A percentile compares a stretch with the other conserved stretches of the same genome.
Evolutionary conservation across 345 rosid genomes (phyloP).

Genomic region (Crucihimalaya himalaica): DNA sequence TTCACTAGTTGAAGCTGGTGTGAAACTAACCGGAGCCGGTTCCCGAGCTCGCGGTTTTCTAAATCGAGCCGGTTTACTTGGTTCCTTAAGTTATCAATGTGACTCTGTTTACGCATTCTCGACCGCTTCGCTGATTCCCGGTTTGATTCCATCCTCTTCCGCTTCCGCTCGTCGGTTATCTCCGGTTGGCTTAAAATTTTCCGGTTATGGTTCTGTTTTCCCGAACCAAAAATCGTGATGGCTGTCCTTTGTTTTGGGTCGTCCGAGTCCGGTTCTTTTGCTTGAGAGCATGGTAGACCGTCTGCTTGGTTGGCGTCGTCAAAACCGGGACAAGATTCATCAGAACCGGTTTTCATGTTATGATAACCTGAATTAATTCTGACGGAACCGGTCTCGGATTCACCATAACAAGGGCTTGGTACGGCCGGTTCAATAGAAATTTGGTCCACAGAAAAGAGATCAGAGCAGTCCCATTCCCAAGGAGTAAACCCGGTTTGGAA

Average conservation of each 20-base stretch:
- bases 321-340: slow-evolving; percentile 30
- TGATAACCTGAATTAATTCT: slow-evolving; percentile 25
- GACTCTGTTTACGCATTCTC: slow-evolving; percentile 80
- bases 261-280: slow-evolving; percentile 26
- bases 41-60: slow-evolving; percentile 70
- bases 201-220: slow-evolving; percentile 37
- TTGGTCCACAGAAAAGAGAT: slow-evolving; percentile 40
- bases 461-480: slow-evolving; percentile 57
- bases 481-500: slow-evolving; percentile 56
- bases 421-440: slow-evolving; percentile 41
- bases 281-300: not conserved
- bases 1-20: slow-evolving; percentile 49
- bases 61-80: slow-evolving; percentile 65
- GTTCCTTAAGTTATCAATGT: slow-evolving; percentile 70
- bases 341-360: slow-evolving; percentile 37
- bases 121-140: slow-evolving; percentile 95
- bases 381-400: slow-evolving; percentile 32
- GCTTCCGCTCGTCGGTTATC: slow-evolving; percentile 55
- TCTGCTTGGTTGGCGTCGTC: too few relatives aligned
- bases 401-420: slow-evolving; percentile 39
- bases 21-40: slow-evolving; percentile 53
- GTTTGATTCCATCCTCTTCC: slow-evolving; percentile 84
- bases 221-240: slow-evolving; percentile 46
- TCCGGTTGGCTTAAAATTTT: slow-evolving; percentile 34
- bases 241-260: slow-evolving; percentile 18